Evolutionary conservation across 345 rosid species (phyloP), one percentile per base, ranked within the genome.

Genomic region (Gossypium australe): DNA sequence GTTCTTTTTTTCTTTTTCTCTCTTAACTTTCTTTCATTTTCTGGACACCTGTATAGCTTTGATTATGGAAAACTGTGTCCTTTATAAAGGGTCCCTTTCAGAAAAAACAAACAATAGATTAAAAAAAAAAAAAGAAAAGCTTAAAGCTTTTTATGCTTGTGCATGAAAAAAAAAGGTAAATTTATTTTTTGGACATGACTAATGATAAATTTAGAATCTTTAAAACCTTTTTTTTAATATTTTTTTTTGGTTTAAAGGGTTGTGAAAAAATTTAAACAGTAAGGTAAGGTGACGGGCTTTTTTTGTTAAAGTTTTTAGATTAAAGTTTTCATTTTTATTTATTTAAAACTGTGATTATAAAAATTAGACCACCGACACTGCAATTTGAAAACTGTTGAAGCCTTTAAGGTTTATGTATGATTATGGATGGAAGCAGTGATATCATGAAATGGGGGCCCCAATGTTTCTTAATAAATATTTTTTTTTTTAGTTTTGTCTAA

Each of bases 1-100:
- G 5, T 68, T 25, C 25, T 72, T 43, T 55, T 47, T 12, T 1
- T n/a, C 20, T 55, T 43, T 22, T 10, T 71, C 17, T 60, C 59
- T 34, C 41, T 34, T 34, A 20, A 34, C 61, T 57, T 20, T 57
- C 61, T 61, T 61, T 74, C 64, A 12, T 64, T 53, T 43, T 64
- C 64, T 57, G 63, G 79, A 70, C 79, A 70, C 63, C 79, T 77
- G 79, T 70, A 34, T 34, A 44, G 34, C 67, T 67, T 56, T 67
- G 67, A 56, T 67, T 56, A 67, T 56, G 70, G 52, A 61, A 60
- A 55, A 14, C 14, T 34, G 71, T 43, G 75, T 51, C 71, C 29
- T 41, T 70, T 49, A 25, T 60, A 52, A 49, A 48, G 71, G 75
- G 71, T n/a, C 70, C 72, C 56, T 7, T 20, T 9, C 16, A 57